Evolutionary conservation across 176 grass and related monocot genomes (phyloP).

Genomic region (Lolium multiflorum): DNA sequence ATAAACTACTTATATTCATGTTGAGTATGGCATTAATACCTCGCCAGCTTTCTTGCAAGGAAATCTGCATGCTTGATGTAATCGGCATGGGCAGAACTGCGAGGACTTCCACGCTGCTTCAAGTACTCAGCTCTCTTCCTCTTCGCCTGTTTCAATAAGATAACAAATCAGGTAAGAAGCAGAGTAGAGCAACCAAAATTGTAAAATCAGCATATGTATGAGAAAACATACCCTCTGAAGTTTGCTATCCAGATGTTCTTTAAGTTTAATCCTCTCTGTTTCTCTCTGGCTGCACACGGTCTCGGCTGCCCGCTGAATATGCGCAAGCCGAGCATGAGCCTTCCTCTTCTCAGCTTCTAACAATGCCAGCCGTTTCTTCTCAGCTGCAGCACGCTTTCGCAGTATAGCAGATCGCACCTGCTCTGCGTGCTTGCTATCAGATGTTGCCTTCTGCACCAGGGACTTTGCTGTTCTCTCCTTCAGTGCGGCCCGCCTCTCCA

Average conservation of each 20-base stretch:
- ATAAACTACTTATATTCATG: too few relatives aligned
- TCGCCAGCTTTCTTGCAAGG: slow-evolving; percentile 84
- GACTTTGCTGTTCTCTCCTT: slow-evolving; percentile 84
- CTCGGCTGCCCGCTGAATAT: slow-evolving; percentile 62
- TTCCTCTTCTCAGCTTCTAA: slow-evolving; percentile 87
- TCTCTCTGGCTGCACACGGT: slow-evolving; percentile 80
- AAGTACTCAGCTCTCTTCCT: slow-evolving; percentile 87
- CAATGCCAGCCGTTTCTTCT: slow-evolving; percentile 85
- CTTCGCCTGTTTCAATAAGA: slow-evolving; percentile 62
- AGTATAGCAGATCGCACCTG: slow-evolving; percentile 76
- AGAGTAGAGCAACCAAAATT: slow-evolving; percentile 12
- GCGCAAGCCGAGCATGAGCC: slow-evolving; percentile 75
- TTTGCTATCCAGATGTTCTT: slow-evolving; percentile 87
- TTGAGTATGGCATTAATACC: slow-evolving; percentile 37
- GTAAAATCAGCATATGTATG: slow-evolving; percentile 16
- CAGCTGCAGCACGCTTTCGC: slow-evolving; percentile 79
- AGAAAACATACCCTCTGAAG: slow-evolving; percentile 74
- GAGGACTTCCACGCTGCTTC: slow-evolving; percentile 81
- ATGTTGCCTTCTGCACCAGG: slow-evolving; percentile 60
- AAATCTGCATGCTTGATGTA: slow-evolving; percentile 72
- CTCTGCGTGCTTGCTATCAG: slow-evolving; percentile 81
- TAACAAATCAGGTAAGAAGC: slow-evolving; percentile 18
- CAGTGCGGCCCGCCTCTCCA: slow-evolving; percentile 68
- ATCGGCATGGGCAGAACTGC: slow-evolving; percentile 52
- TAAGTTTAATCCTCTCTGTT: slow-evolving; percentile 72